These are phyloP conservation scores for Ligustrum vulgare DNA, from an alignment of 257 asterid genomes.

Conservation along the genomic window DNA sequence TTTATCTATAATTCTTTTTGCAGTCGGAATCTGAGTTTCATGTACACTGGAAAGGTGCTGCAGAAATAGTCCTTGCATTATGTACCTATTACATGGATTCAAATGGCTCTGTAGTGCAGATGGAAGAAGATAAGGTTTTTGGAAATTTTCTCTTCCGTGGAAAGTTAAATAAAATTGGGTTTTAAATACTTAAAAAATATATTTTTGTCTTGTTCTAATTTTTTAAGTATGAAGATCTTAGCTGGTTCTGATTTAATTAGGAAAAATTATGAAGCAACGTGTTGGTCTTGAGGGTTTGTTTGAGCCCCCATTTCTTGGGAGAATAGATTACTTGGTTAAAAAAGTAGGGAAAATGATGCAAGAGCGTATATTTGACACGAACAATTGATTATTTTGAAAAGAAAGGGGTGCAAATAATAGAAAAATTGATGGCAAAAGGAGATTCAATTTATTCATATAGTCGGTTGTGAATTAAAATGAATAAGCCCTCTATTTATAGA, in stretches of 20 bases:
- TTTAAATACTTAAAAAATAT: neutral
- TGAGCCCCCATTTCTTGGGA: too few relatives aligned
- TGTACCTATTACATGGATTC: conserved; percentile 73
- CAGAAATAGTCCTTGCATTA: conserved; percentile 77
- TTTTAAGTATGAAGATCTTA: neutral
- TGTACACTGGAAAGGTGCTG: conserved; percentile 97
- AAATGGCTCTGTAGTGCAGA: conserved; percentile 49
- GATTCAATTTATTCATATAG: too few relatives aligned
- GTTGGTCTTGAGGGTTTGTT: neutral
- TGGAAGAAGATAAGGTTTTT: conserved; percentile 74
- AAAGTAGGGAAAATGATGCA: too few relatives aligned
- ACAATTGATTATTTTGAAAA: too few relatives aligned
- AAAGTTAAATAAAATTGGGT: neutral
- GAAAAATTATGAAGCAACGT: neutral
- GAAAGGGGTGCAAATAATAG: too few relatives aligned
- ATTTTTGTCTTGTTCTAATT: neutral
- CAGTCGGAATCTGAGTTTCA: conserved; percentile 70
- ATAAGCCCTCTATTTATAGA: too few relatives aligned
- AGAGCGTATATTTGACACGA: too few relatives aligned
- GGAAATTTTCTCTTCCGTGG: neutral
- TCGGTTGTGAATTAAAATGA: too few relatives aligned
- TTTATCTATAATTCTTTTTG: conserved; percentile 6
- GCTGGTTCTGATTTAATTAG: neutral
- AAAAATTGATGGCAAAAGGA: too few relatives aligned
- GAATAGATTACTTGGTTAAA: too few relatives aligned